Conservation (phyloP, 2,329 filamentous ascomycete genomes). For the Fusarium avenaceum region DNA sequence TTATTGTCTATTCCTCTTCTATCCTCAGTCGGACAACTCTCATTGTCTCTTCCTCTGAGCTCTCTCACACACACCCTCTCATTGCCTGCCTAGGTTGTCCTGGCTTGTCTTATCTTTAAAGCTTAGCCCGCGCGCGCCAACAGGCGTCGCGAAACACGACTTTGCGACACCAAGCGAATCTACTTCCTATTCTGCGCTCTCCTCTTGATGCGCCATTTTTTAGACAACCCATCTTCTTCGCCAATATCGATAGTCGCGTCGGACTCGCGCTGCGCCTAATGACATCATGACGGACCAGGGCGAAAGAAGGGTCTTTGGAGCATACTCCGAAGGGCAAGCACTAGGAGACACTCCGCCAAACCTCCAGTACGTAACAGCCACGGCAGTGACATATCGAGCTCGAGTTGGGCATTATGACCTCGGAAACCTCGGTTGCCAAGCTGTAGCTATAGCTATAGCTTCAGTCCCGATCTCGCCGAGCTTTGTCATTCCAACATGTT, state of each 20-base stretch:
- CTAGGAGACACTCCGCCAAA: conserved; percentile 44
- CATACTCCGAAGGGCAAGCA: conserved; percentile 64
- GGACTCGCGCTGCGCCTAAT: conserved; percentile 34
- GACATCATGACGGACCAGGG: conserved; percentile 53
- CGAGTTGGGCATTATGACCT: background rate
- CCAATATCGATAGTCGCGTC: conserved; percentile 27
- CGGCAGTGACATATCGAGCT: background rate
- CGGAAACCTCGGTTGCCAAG: conserved; percentile 11
- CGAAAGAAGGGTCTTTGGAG: conserved; percentile 62
- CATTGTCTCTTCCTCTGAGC: conserved; percentile 6
- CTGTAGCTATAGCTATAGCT: conserved; percentile 33
- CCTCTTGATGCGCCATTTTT: conserved; percentile 11
- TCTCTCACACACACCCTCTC: background rate
- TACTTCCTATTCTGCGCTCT: background rate
- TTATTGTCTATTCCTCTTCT: conserved; percentile 12
- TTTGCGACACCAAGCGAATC: conserved; percentile 23
- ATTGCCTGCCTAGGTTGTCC: conserved; percentile 3
- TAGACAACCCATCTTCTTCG: background rate
- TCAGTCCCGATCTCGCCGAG: conserved; percentile 27
- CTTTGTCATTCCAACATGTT: conserved; percentile 7
- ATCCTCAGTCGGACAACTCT: conserved; percentile 6
- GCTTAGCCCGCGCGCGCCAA: conserved; percentile 30
- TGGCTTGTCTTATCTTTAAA: conserved; percentile 21
- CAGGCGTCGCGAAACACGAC: conserved; percentile 34
- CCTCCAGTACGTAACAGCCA: conserved; percentile 40